Conservation (phyloP, 2,329 filamentous ascomycete genomes). For the Calonectria hongkongensis region DNA sequence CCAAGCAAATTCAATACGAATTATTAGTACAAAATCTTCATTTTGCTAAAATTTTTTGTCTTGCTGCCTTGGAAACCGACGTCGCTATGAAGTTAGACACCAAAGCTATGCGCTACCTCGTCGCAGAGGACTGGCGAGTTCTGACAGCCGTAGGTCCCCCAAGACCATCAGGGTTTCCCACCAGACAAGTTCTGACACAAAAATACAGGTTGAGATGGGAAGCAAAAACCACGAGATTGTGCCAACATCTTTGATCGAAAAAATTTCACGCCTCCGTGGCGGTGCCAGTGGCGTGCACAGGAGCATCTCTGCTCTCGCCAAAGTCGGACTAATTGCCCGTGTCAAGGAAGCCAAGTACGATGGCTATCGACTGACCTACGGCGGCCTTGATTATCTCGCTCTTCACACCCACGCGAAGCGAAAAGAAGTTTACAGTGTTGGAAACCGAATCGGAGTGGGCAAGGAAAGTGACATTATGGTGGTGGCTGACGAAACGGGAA, state of each 20-base stretch:
- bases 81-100: slow-evolving; percentile 93
- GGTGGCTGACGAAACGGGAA: slow-evolving; percentile 86
- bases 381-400: slow-evolving; percentile 97
- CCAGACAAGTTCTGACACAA: slow-evolving; percentile 53
- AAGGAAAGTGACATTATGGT: slow-evolving; percentile 99
- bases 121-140: slow-evolving; percentile 94
- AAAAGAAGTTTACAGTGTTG: slow-evolving; percentile 91
- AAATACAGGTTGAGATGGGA: slow-evolving; percentile 87
- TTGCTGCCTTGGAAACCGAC: not conserved
- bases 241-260: slow-evolving; percentile 90
- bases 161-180: slow-evolving; percentile 57
- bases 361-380: slow-evolving; percentile 96
- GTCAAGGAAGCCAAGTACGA: slow-evolving; percentile 98
- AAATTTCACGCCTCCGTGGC: slow-evolving; percentile 86
- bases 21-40: slow-evolving; percentile 26
- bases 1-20: slow-evolving; percentile 30
- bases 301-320: slow-evolving; percentile 92
- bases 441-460: slow-evolving; percentile 94
- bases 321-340: slow-evolving; percentile 91
- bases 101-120: slow-evolving; percentile 93
- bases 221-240: slow-evolving; percentile 98
- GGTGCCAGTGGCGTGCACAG: slow-evolving; percentile 87
- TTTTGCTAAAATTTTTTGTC: slow-evolving; percentile 17
- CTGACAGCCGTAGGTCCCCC: slow-evolving; percentile 84
- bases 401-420: slow-evolving; percentile 90